These are phyloP conservation scores for Fusarium staphyleae DNA, from an alignment of 2,329 filamentous ascomycete genomes.

Conservation along the genomic window DNA sequence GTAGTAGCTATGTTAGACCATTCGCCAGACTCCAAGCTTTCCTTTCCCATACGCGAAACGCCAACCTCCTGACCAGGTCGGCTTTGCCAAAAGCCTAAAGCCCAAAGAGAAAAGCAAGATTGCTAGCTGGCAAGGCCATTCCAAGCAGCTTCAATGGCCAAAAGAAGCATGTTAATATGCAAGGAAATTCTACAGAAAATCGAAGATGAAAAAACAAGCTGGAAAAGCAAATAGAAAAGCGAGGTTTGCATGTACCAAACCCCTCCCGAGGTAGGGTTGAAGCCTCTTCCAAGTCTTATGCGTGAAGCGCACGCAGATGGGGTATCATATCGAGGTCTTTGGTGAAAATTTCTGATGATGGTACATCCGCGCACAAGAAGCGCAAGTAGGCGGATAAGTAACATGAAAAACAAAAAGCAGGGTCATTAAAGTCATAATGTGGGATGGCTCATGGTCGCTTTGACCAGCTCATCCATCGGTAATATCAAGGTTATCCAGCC, in stretches of 20 bases:
- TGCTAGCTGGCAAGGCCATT: constrained; percentile 1
- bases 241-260: constrained; percentile 9
- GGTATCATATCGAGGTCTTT: constrained; percentile 42
- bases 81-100: constrained; percentile 33
- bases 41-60: constrained; percentile 26
- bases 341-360: constrained; percentile 26
- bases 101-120: constrained; percentile 3
- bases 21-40: constrained; percentile 28
- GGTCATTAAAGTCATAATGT: constrained; percentile 34
- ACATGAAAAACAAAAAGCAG: constrained; percentile 15
- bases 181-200: constrained; percentile 12
- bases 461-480: constrained; percentile 26
- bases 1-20: constrained; percentile 25
- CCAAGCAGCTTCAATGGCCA: constrained; percentile 6
- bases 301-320: constrained; percentile 21
- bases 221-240: constrained; percentile 11
- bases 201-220: constrained; percentile 4
- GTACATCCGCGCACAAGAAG: constrained; percentile 30
- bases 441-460: constrained; percentile 2
- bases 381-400: constrained; percentile 14
- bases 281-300: constrained; percentile 30
- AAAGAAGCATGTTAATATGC: constrained; percentile 15
- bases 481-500: constrained; percentile 58
- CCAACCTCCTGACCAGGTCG: constrained; percentile 31
- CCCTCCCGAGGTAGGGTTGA: constrained; percentile 11